phyloP scores from a whole-genome alignment of 108 stramenopile species.

The Cyclotella baltica region DNA sequence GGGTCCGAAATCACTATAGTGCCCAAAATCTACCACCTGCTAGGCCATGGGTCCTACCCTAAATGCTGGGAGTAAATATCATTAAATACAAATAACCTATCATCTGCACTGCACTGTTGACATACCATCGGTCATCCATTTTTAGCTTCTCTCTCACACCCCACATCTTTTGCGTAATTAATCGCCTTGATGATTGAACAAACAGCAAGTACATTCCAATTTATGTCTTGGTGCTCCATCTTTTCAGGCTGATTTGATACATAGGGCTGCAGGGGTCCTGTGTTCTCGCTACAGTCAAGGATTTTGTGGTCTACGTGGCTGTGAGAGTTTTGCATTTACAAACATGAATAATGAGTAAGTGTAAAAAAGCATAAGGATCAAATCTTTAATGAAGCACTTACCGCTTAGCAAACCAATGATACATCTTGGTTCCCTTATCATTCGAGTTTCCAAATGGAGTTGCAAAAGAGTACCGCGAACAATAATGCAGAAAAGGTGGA shows the following conservation, averaged over 20 bases:
- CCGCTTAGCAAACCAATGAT: conserved; percentile 59
- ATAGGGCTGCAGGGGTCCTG: conserved; percentile 42
- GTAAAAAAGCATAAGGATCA: neutral
- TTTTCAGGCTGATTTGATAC: conserved; percentile 30
- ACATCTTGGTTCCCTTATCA: neutral
- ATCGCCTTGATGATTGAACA: conserved; percentile 54
- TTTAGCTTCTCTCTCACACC: conserved; percentile 36
- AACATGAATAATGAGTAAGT: neutral
- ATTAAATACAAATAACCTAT: too few species aligned
- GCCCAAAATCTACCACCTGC: too few species aligned
- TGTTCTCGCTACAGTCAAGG: conserved; percentile 40
- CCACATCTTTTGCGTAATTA: conserved; percentile 45
- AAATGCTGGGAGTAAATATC: too few species aligned
- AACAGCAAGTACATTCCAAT: conserved; percentile 60
- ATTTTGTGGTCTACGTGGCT: conserved; percentile 56
- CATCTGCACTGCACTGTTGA: too few species aligned
- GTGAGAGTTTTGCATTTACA: neutral
- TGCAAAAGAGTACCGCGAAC: conserved; percentile 52
- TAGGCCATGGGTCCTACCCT: too few species aligned
- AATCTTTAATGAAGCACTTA: neutral
- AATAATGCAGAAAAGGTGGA: conserved; percentile 66
- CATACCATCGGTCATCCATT: neutral
- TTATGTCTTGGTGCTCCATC: conserved; percentile 24
- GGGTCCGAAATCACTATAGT: too few species aligned
- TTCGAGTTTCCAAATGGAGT: conserved; percentile 23